Base-by-base conservation (phyloP, 495 filamentous ascomycete species). In the Aspergillus cristatus region DNA sequence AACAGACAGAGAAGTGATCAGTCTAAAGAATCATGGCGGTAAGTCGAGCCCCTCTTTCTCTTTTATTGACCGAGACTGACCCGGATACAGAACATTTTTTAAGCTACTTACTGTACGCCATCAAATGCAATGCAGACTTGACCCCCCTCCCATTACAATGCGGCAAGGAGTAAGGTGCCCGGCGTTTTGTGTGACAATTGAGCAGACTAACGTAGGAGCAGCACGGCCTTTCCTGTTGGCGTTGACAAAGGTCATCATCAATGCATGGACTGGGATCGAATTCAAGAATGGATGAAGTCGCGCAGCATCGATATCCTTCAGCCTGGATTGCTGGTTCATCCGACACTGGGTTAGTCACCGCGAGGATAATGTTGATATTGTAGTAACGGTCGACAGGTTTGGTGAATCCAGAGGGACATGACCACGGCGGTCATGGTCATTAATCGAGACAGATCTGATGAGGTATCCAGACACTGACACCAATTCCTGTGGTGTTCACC, bases 291-390 rank as follows among this genome's bases (percentile, higher is more conserved):
- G 36, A 31, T 31, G 26, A 38, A 17, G n/a, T 7, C 7, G 24
- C 24, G 36, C 3, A 29, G 26, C n/a, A 26, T 38, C 7, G 14
- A 38, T 30, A 31, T 38, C 7, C 30, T 30, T 25, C 12, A 29
- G 25, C 36, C 36, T 14, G 36, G 36, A n/a, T 38, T 38, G 17
- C n/a, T 38, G 25, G 24, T 38, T 24, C 36, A 38, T 30, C 36
- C 36, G 16, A 38, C n/a, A 15, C 30, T 38, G 7, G 36, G 36
- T 38, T 24, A 8, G 20, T 24, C 20, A n/a, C n/a, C n/a, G n/a
- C n/a, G n/a, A n/a, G n/a, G n/a, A n/a, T n/a, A n/a, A n/a, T n/a
- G n/a, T n/a, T n/a, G n/a, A n/a, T n/a, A n/a, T n/a, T n/a, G n/a
- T n/a, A n/a, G n/a, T n/a, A n/a, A n/a, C n/a, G n/a, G n/a, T n/a